Conservation (phyloP, 192 early-diverging fungal genomes). For the Coemansia sp. region DNA sequence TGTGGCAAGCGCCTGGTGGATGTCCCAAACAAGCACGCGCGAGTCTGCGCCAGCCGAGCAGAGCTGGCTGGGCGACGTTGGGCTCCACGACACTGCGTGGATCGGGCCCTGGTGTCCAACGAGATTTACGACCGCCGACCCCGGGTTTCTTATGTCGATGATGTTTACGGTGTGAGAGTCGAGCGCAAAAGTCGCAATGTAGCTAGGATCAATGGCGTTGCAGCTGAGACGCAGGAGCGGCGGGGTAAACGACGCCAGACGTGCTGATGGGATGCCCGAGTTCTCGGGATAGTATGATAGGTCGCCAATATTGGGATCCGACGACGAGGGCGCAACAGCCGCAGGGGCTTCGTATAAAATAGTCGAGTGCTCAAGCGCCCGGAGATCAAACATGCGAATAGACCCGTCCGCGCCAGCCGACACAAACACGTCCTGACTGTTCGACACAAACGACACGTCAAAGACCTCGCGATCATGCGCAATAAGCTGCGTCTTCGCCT, state of each 20-base stretch:
- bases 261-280: constrained; percentile 15
- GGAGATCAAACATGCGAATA: constrained; percentile 95
- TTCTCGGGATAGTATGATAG: constrained; percentile 21
- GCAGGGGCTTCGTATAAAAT: constrained; percentile 91
- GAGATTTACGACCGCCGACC: constrained; percentile 81
- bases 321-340: constrained; percentile 32
- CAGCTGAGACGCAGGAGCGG: constrained; percentile 83
- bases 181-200: constrained; percentile 88
- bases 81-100: constrained; percentile 88
- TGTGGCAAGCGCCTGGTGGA: constrained; percentile 55
- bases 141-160: constrained; percentile 89
- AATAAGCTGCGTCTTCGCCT: constrained; percentile 98
- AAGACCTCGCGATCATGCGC: constrained; percentile 98
- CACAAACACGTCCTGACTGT: constrained; percentile 86
- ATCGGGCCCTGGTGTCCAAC: constrained; percentile 74
- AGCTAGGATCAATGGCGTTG: constrained; percentile 88
- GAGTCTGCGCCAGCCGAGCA: constrained; percentile 88
- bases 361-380: constrained; percentile 94
- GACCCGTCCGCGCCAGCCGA: constrained; percentile 98
- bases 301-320: constrained; percentile 23
- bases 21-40: constrained; percentile 92
- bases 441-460: constrained; percentile 92
- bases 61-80: constrained; percentile 73
- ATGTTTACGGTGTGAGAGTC: constrained; percentile 81
- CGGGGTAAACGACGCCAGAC: constrained; percentile 42